Evolutionary conservation across 164 flowering plant genomes (phyloP), one percentile per base, ranked within the genome.

Genomic region (Stephania japonica): DNA sequence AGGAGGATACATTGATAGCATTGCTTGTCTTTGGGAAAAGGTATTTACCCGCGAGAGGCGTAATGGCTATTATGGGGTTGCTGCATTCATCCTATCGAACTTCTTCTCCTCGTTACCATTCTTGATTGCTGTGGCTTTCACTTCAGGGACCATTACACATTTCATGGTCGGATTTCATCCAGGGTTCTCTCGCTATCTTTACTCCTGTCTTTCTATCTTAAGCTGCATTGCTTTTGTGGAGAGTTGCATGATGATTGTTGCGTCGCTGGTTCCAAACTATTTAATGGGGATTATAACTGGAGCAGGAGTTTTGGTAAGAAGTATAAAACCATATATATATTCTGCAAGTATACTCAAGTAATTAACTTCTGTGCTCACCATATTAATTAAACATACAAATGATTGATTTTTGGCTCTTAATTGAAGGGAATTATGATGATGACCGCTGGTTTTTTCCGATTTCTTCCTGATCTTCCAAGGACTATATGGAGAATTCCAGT

Each of bases 391-490:
- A 0, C 8, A 13, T 49, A 13, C 7, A 49, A n/a, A 13, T 14
- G 5, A 16, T 26, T 47, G 5, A 47, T 25, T 18, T 9, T 69
- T 61, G 23, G 0, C 43, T 24, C 24, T 32, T 32, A 32, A 32
- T 14, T 67, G 67, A 74, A 93, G 97, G 97, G 95, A 24, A 87
- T 91, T 44, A 76, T 90, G 82, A 90, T 90, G 92, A 85, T 93
- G 97, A 85, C 92, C 1, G 80, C 94, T 18, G 97, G 97, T 8
- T 91, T 87, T 83, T 93, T 93, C 78, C 84, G 95, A 2, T 73
- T 85, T 75, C 85, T 90, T 62, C 85, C 91, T 65, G 97, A 93
- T 79, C 87, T 91, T 80, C 98, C 98, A 13, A 93, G 90, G 81
- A 76, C 80, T 7, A 76, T 93, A 53, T 91, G 98, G 98, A 91